Evolutionary conservation across 2,329 filamentous ascomycete genomes (phyloP).

Genomic region (Ascochyta pisi): DNA sequence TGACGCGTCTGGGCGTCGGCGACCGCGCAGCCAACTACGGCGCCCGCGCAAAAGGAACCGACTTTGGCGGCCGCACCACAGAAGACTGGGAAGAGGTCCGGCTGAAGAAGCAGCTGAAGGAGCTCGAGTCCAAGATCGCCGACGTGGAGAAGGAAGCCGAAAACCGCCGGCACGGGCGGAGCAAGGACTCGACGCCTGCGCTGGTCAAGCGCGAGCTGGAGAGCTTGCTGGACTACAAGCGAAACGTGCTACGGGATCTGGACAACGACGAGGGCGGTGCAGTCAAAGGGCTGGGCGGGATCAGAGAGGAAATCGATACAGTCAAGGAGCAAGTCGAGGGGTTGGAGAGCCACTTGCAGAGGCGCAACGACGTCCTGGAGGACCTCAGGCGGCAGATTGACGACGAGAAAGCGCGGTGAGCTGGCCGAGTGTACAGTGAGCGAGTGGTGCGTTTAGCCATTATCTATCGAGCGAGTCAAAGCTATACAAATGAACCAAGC

Average conservation of each 20-base stretch:
- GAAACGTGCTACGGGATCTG: slow-evolving; percentile 75
- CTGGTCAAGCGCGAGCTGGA: slow-evolving; percentile 94
- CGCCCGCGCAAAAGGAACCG: slow-evolving; percentile 77
- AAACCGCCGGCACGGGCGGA: slow-evolving; percentile 62
- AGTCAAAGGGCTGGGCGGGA: slow-evolving; percentile 71
- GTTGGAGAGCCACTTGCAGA: slow-evolving; percentile 79
- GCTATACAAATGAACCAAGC: no score
- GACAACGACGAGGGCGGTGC: slow-evolving; percentile 73
- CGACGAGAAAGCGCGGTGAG: slow-evolving; percentile 69
- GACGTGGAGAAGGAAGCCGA: slow-evolving; percentile 77
- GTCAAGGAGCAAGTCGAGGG: slow-evolving; percentile 96
- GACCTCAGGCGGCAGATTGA: slow-evolving; percentile 84
- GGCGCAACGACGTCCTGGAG: slow-evolving; percentile 76
- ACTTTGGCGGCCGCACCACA: slow-evolving; percentile 85
- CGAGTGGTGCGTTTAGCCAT: not conserved
- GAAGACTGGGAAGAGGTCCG: slow-evolving; percentile 97
- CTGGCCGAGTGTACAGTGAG: no score
- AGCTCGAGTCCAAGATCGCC: slow-evolving; percentile 86
- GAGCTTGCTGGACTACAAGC: slow-evolving; percentile 93
- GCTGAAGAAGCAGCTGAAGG: slow-evolving; percentile 87
- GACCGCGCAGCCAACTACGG: slow-evolving; percentile 73
- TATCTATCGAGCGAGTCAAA: no score
- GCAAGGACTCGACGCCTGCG: slow-evolving; percentile 79
- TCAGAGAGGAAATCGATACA: slow-evolving; percentile 84
- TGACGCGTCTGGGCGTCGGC: slow-evolving; percentile 82